Base-by-base conservation (phyloP, 2,329 filamentous ascomycete genomes). In the Ophiostoma australiae region DNA sequence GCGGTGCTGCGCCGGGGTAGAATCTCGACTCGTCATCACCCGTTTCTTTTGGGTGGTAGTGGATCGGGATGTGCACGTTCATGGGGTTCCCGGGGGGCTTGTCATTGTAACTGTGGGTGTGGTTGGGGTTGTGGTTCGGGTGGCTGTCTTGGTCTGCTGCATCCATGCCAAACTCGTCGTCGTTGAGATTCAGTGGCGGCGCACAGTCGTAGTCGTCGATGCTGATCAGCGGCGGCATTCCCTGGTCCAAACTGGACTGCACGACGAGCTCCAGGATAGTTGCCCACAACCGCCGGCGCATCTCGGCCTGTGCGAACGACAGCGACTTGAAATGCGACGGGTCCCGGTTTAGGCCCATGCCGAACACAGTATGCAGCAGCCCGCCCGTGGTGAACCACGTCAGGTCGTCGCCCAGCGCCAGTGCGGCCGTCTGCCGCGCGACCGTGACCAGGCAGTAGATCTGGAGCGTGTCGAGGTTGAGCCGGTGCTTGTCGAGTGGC, bases 271-370 rank as follows among this genome's bases (percentile, higher is more conserved):
- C 86, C 5, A 87, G 71, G 13, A 87, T 81, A 0, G 85, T 86
- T 7, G 83, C 82, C 87, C 86, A 89, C 0, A 89, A 75, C 2
- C 86, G 80, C 4, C 86, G 80, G 1, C 86, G 81, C 76, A 88
- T 82, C 76, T 89, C 87, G 0, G 82, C 80, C 27, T 81, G 80
- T 48, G 84, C 81, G 0, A 78, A 75, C 1, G 83, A 80, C 80
- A 85, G 84, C 27, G 80, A 79, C 7, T 81, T 80, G 4, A 87
- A 81, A 71, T 81, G 78, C 39, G 78, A 80, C 0, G 87, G 86
- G 70, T 89, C 87, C 1, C 85, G 82, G 75, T 89, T 86, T 6
- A 88, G 79, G 3, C 87, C 86, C 81, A 88, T 87, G 70, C 82
- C 82, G 75, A 89, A 83, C 69, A 86, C 87, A 8, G 81, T 82